phyloP scores from a whole-genome alignment of 2,329 filamentous ascomycete genomes.

The Ophiocordyceps sinensis region DNA sequence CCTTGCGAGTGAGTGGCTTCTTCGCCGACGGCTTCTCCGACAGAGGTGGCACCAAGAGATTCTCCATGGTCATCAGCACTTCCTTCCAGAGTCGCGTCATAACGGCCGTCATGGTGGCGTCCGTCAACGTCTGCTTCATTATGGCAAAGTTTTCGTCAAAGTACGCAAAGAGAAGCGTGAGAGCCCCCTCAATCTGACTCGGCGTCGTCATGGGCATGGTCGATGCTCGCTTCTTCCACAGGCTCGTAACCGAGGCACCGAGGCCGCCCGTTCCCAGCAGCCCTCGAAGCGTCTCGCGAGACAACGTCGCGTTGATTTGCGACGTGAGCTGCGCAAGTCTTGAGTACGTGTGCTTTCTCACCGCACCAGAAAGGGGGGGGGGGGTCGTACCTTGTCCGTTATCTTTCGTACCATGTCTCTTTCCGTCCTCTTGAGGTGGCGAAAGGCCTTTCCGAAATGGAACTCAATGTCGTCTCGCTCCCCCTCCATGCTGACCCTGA shows the following conservation, averaged over 20 bases:
- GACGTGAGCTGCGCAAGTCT: conserved; percentile 53
- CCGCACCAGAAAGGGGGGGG: too few species aligned
- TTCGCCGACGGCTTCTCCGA: conserved; percentile 90
- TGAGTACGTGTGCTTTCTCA: conserved; percentile 3
- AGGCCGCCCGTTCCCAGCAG: conserved; percentile 58
- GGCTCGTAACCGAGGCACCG: conserved; percentile 57
- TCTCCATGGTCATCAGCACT: conserved; percentile 81
- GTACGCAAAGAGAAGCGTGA: conserved; percentile 79
- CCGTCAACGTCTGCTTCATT: conserved; percentile 92
- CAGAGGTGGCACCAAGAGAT: conserved; percentile 77
- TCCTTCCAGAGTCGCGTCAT: conserved; percentile 99
- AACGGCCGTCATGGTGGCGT: conserved; percentile 93
- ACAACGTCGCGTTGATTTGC: conserved; percentile 84
- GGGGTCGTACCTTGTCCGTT: conserved; percentile 67
- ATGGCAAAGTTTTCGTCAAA: conserved; percentile 99
- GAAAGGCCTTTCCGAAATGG: conserved; percentile 94
- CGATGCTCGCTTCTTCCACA: conserved; percentile 48
- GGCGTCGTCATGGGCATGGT: conserved; percentile 45
- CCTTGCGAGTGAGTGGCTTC: conserved; percentile 67
- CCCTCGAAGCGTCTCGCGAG: conserved; percentile 60
- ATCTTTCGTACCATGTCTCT: conserved; percentile 97
- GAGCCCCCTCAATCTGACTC: conserved; percentile 62
- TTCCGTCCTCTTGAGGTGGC: conserved; percentile 87
- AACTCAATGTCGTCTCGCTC: conserved; percentile 98
- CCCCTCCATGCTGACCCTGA: conserved; percentile 96